Evolutionary conservation across 495 filamentous ascomycete genomes (phyloP), one percentile per base, ranked within the genome.

Genomic region (Penicillium atrosanguineum): DNA sequence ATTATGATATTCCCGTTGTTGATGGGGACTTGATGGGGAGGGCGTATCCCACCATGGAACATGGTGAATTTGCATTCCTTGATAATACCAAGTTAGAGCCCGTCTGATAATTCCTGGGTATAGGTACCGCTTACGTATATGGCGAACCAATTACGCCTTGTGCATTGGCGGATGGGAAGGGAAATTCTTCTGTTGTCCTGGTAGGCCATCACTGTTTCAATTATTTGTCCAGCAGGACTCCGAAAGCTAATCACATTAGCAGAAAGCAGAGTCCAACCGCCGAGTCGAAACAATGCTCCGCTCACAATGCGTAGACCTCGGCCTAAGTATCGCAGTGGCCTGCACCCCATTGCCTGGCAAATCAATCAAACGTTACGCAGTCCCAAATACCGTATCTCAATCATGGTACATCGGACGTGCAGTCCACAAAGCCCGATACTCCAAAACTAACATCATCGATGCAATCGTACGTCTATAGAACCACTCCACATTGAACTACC

Each of bases 371-470:
- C 38, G 66, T 19, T 66, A 69, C 48, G 65, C 59, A 1, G 59
- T 76, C 19, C 69, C 65, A 3, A 71, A 74, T 49, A 74, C 70
- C 0, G 61, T 70, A 15, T 73, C 70, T 12, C 61, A 64, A 51
- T 63, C 73, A 21, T 78, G 75, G 75, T 59, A 64, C 21, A 71
- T 78, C 16, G 75, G 73, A 8, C 73, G 83, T 16, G 66, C 68
- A 1, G 66, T 77, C 16, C 74, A 73, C 16, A 62, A 63, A 46
- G 77, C 80, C 5, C 65, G 77, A 40, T 59, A 62, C 26, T 62
- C 65, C 0, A 83, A 80, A 44, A 64, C 64, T 1, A 64, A 75
- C 6, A 82, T 85, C 50, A 72, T 86, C 14, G 67, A 78, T 0
- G 78, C 82, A 43, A 80, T 79, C 53, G 83, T 34, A 34, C 12